Evolutionary conservation across 2,329 filamentous ascomycete genomes (phyloP).

Genomic region (Colletotrichum tabaci): DNA sequence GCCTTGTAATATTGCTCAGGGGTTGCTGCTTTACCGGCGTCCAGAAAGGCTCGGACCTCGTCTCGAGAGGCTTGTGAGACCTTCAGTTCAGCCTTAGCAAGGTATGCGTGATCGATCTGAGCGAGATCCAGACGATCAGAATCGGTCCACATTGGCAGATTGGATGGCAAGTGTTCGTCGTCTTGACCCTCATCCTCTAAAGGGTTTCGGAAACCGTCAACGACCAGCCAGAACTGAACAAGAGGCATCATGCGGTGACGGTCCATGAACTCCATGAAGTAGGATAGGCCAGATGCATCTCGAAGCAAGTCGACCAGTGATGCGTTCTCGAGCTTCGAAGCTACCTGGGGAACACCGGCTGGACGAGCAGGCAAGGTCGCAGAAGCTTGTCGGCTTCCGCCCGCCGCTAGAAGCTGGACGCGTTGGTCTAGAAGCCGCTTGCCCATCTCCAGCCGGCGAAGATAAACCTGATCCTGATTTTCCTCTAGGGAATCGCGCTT

Average conservation of each 20-base stretch:
- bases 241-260: conserved; percentile 87
- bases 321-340: conserved; percentile 79
- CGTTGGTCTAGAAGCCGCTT: conserved; percentile 92
- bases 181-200: conserved; percentile 87
- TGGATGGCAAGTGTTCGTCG: conserved; percentile 73
- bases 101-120: conserved; percentile 92
- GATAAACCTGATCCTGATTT: conserved; percentile 86
- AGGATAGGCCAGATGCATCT: conserved; percentile 91
- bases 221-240: conserved; percentile 98
- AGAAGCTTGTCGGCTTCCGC: conserved; percentile 66
- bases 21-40: conserved; percentile 82
- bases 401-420: conserved; percentile 83
- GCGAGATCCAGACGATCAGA: conserved; percentile 90
- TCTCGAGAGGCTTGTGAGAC: conserved; percentile 79
- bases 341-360: conserved; percentile 42
- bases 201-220: conserved; percentile 95
- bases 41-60: conserved; percentile 83
- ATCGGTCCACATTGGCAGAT: conserved; percentile 80
- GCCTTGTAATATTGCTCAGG: conserved; percentile 87
- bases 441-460: conserved; percentile 91
- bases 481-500: conserved; percentile 86
- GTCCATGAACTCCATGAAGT: conserved; percentile 99
- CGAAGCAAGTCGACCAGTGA: conserved; percentile 89
- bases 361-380: conserved; percentile 40
- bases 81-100: conserved; percentile 85